Base-by-base conservation (phyloP, 108 stramenopile species). In the Fragilaria crotonensis region DNA sequence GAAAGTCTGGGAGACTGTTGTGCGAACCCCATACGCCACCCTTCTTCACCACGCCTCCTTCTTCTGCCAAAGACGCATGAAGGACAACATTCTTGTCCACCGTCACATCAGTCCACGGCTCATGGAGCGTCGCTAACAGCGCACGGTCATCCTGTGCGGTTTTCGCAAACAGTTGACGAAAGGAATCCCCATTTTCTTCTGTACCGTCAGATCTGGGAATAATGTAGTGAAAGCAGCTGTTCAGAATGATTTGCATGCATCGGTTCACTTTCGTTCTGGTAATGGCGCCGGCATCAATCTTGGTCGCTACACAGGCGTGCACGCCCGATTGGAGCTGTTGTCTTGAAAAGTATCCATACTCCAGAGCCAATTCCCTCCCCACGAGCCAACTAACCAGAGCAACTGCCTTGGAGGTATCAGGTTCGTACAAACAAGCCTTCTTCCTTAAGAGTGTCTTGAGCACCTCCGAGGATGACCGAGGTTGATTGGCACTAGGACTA, bases 201-300 rank as follows among this genome's bases (percentile, higher is more conserved):
- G 76, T 76, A 1, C 91, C 91, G 72, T 89, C 91, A 23, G 84
- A 73, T 30, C 81, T 61, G 1, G 87, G 91, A 26, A 93, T 93
- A 25, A 93, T 89, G 71, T 93, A 93, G 60, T 93, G 91, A 60
- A 93, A 93, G 66, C 91, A 93, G 22, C 79, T 81, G 71, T 93
- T 93, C 55, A 93, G 72, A 33, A 93, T 93, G 30, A 93, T 87
- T 60, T 93, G 91, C 90, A 93, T 93, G 72, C 91, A 93, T 20
- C 91, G 71, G 60, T 93, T 93, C 14, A 93, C 91, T 47, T 89
- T 93, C 23, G 91, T 93, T 29, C 91, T 62, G 19, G 91, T 93
- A 61, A 93, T 88, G 21, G 61, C 71, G 18, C 87, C 84, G 5
- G 74, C 65, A 11, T 87, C 76, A 52, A 93, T 93, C 57, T 89